These are phyloP conservation scores for Micractinium conductrix DNA, from an alignment of 139 green algal species.

Conservation along the genomic window DNA sequence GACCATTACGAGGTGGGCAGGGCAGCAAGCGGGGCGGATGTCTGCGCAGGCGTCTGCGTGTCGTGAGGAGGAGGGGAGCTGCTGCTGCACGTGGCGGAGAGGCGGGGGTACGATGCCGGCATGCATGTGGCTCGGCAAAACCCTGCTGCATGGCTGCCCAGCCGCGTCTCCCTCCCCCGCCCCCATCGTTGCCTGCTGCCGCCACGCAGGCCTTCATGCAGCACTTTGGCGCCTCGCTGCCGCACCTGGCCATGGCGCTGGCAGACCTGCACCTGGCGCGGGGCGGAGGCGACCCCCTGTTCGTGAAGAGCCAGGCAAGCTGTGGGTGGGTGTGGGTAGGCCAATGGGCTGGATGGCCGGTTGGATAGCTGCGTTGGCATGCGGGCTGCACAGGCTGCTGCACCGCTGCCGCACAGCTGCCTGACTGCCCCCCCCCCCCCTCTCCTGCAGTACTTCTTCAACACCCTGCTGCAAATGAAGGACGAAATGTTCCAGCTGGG, in stretches of 20 bases:
- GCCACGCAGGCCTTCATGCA: slow-evolving; percentile 28
- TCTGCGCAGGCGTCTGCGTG: no score
- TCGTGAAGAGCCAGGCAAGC: slow-evolving; percentile 6
- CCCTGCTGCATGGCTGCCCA: neutral
- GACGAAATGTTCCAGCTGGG: slow-evolving; percentile 27
- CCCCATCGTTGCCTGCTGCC: neutral
- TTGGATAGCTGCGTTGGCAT: neutral
- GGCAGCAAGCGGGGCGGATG: no score
- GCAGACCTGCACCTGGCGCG: slow-evolving; percentile 25
- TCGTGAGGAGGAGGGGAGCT: no score
- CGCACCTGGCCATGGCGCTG: slow-evolving; percentile 33
- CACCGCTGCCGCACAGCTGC: neutral
- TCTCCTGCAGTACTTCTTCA: slow-evolving; percentile 15
- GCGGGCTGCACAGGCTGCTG: neutral
- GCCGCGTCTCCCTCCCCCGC: neutral
- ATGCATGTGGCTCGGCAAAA: no score
- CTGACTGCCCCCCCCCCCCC: neutral
- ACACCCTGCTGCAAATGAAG: slow-evolving; percentile 22
- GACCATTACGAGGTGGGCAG: neutral
- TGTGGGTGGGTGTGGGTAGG: neutral
- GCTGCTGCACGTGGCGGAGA: no score
- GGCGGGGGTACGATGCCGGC: no score
- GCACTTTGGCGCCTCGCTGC: slow-evolving; percentile 30
- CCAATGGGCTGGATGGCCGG: neutral
- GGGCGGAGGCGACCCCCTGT: neutral